A percentile compares a stretch with the other conserved stretches of the same genome.
Conservation (phyloP, 306 rosid species). For the Prinsepia uniflora region DNA sequence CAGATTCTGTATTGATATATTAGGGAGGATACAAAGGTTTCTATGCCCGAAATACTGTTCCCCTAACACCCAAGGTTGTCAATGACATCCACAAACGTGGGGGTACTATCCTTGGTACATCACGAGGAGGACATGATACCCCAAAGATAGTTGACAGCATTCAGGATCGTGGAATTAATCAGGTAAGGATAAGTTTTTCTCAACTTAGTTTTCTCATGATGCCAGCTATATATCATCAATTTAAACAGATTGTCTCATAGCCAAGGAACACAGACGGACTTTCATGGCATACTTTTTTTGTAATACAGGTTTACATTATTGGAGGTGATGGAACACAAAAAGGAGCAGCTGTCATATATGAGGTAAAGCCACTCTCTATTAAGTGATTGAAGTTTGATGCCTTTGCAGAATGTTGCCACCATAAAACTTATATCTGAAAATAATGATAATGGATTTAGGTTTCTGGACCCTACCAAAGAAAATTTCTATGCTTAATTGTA, state of each 20-base stretch:
- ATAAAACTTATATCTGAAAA: background rate
- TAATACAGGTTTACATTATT: constrained; percentile 41
- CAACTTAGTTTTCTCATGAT: background rate
- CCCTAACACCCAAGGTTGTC: constrained; percentile 41
- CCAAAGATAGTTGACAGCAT: constrained; percentile 51
- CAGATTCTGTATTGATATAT: background rate
- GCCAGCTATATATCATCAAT: background rate
- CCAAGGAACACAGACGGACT: background rate
- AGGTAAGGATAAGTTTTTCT: constrained; percentile 19
- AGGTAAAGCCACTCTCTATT: constrained; percentile 24
- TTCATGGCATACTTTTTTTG: constrained; percentile 2
- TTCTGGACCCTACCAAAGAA: background rate
- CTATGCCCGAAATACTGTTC: constrained; percentile 38
- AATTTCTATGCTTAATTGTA: background rate
- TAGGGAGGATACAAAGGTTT: constrained; percentile 52
- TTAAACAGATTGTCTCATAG: background rate
- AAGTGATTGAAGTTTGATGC: background rate
- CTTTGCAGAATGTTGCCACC: background rate
- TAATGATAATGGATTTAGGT: background rate
- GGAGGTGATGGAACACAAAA: constrained; percentile 57
- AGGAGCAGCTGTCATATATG: constrained; percentile 44
- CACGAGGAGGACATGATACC: constrained; percentile 49
- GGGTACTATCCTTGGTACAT: constrained; percentile 51
- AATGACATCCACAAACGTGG: constrained; percentile 53
- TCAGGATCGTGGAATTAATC: constrained; percentile 51